Percentiles rank a stretch among this genome's conserved stretches.
Conservation (phyloP, 2,329 filamentous ascomycete species). For the Plenodomus tracheiphilus region DNA sequence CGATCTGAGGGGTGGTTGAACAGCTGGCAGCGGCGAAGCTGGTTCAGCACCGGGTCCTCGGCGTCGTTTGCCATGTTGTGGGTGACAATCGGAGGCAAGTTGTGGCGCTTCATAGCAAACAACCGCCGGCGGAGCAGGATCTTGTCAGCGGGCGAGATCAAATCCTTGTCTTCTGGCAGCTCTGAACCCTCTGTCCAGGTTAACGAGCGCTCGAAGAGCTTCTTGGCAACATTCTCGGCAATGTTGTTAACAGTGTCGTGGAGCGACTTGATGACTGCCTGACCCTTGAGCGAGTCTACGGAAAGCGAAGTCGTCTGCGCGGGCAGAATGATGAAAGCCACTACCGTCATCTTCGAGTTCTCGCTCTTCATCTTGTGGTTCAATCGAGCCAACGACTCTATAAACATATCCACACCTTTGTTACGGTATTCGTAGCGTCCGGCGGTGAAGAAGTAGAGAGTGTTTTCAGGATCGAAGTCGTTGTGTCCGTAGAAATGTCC, state of each 20-base stretch:
- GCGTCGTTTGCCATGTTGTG: conserved; percentile 97
- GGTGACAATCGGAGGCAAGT: conserved; percentile 91
- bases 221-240: conserved; percentile 86
- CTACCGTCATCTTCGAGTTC: conserved; percentile 89
- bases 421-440: conserved; percentile 98
- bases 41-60: conserved; percentile 93
- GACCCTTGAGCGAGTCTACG: conserved; percentile 92
- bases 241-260: conserved; percentile 92
- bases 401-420: conserved; percentile 99
- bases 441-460: conserved; percentile 95
- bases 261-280: conserved; percentile 95
- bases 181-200: conserved; percentile 95
- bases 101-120: conserved; percentile 94
- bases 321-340: conserved; percentile 98
- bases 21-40: conserved; percentile 91
- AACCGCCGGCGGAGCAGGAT: conserved; percentile 87
- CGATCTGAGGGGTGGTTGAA: conserved; percentile 96
- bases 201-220: conserved; percentile 91
- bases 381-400: conserved; percentile 89
- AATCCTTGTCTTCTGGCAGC: conserved; percentile 93
- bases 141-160: conserved; percentile 89
- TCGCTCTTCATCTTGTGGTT: conserved; percentile 88
- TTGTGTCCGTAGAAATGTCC: conserved; percentile 99
- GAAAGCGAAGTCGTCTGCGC: conserved; percentile 94
- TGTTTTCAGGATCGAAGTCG: conserved; percentile 95